Evolutionary conservation across 768 basidiomycete genomes (phyloP).

Genomic region (Auricularia heimuer): DNA sequence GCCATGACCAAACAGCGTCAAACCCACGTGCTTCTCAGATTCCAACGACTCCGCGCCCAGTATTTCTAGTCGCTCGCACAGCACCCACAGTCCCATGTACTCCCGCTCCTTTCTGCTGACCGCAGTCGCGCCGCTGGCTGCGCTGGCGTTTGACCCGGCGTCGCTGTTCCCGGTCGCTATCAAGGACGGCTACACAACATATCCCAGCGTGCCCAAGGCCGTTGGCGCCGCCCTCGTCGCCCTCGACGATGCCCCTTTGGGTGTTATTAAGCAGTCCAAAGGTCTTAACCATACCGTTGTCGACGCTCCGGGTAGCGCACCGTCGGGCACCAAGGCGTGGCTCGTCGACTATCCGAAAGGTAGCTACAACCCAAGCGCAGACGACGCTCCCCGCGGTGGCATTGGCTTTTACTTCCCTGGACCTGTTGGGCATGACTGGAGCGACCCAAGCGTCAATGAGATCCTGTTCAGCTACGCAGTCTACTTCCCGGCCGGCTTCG

Average conservation of each 20-base stretch:
- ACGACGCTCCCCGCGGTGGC: conserved; percentile 37
- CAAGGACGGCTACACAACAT: conserved; percentile 36
- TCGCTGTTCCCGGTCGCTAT: conserved; percentile 33
- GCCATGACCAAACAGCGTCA: too few relatives aligned
- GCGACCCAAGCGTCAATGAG: conserved; percentile 29
- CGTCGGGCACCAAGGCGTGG: conserved; percentile 36
- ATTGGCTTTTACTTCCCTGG: conserved; percentile 70
- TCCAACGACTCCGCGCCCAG: too few relatives aligned
- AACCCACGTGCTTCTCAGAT: too few relatives aligned
- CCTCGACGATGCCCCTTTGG: conserved; percentile 36
- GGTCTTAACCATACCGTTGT: conserved; percentile 33
- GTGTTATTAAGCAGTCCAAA: conserved; percentile 27
- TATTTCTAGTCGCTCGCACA: neutral
- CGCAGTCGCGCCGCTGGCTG: neutral
- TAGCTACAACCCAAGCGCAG: conserved; percentile 42
- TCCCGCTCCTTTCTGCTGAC: neutral
- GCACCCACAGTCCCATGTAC: neutral
- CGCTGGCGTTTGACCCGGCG: conserved; percentile 13
- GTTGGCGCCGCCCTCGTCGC: conserved; percentile 21
- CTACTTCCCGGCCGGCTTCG: conserved; percentile 33
- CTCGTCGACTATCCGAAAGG: conserved; percentile 46
- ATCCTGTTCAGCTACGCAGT: neutral
- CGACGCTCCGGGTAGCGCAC: conserved; percentile 29
- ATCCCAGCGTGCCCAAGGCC: conserved; percentile 17
- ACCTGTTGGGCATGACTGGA: conserved; percentile 43